Conservation (phyloP, 495 filamentous ascomycete species). For the Neurospora cerealis region DNA sequence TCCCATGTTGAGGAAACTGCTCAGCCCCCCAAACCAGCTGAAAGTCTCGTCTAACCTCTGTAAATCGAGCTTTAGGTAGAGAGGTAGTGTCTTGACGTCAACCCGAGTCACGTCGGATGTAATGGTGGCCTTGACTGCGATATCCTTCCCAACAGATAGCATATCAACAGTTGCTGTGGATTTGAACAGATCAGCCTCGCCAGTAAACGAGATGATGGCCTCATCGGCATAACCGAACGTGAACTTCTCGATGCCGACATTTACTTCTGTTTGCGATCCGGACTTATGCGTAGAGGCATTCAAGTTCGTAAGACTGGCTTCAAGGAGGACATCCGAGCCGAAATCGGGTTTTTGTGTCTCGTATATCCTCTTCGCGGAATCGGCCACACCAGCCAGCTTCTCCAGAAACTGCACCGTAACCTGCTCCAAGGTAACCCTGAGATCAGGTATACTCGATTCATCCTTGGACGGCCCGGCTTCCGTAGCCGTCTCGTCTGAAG, state of each 20-base stretch:
- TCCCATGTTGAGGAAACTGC: slow-evolving; percentile 79
- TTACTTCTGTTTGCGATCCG: slow-evolving; percentile 26
- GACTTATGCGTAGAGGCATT: slow-evolving; percentile 24
- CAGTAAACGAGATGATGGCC: slow-evolving; percentile 65
- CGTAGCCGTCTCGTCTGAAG: slow-evolving; percentile 14
- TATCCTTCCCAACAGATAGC: slow-evolving; percentile 46
- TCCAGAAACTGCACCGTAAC: slow-evolving; percentile 58
- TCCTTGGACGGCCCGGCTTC: slow-evolving; percentile 11
- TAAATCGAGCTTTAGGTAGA: slow-evolving; percentile 69
- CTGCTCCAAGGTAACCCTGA: slow-evolving; percentile 44
- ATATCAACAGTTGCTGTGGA: slow-evolving; percentile 41
- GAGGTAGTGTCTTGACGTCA: slow-evolving; percentile 71
- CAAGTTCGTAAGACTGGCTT: slow-evolving; percentile 37
- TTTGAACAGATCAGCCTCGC: slow-evolving; percentile 54
- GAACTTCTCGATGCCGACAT: slow-evolving; percentile 53
- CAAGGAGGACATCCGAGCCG: slow-evolving; percentile 40
- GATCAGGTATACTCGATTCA: slow-evolving; percentile 20
- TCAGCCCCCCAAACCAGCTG: slow-evolving; percentile 82
- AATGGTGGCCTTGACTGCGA: slow-evolving; percentile 51
- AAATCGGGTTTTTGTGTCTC: slow-evolving; percentile 19
- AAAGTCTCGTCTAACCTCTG: slow-evolving; percentile 78
- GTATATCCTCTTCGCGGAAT: slow-evolving; percentile 28
- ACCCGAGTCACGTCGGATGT: slow-evolving; percentile 43
- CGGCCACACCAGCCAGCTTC: slow-evolving; percentile 40
- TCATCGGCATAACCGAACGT: slow-evolving; percentile 63